Conservation (phyloP, 2,329 filamentous ascomycete species). For the Ceratocystis papillata region DNA sequence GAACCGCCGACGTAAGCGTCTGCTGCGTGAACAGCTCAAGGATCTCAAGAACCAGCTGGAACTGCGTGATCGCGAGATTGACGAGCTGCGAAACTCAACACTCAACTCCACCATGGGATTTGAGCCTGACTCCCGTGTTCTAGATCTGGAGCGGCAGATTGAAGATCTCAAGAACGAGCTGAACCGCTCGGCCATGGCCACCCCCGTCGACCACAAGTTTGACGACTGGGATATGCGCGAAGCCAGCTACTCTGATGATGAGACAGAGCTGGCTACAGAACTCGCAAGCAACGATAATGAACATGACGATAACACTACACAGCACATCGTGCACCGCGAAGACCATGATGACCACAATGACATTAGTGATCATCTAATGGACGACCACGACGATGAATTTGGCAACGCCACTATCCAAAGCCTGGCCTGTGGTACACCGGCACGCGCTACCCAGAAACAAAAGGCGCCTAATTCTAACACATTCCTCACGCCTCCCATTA, state of each 20-base stretch:
- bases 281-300: constrained; percentile 16
- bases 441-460: constrained; percentile 30
- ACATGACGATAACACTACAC: constrained; percentile 28
- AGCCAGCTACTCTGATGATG: constrained; percentile 14
- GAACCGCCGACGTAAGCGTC: constrained; percentile 34
- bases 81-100: constrained; percentile 42
- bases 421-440: constrained; percentile 44
- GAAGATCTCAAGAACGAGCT: constrained; percentile 32
- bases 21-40: constrained; percentile 39
- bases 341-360: constrained; percentile 32
- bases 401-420: constrained; percentile 41
- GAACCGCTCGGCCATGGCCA: constrained; percentile 23
- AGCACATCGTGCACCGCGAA: constrained; percentile 16
- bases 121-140: constrained; percentile 30
- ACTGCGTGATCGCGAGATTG: constrained; percentile 43
- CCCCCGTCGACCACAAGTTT: constrained; percentile 18
- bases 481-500: constrained; percentile 46
- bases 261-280: constrained; percentile 18
- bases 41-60: constrained; percentile 41
- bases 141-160: constrained; percentile 36
- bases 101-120: constrained; percentile 38
- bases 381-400: constrained; percentile 34
- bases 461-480: constrained; percentile 29
- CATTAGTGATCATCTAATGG: constrained; percentile 26
- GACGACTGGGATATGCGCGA: constrained; percentile 16